phyloP scores from a whole-genome alignment of 108 stramenopile genomes.

The Pseudonitzschia multiseries region DNA sequence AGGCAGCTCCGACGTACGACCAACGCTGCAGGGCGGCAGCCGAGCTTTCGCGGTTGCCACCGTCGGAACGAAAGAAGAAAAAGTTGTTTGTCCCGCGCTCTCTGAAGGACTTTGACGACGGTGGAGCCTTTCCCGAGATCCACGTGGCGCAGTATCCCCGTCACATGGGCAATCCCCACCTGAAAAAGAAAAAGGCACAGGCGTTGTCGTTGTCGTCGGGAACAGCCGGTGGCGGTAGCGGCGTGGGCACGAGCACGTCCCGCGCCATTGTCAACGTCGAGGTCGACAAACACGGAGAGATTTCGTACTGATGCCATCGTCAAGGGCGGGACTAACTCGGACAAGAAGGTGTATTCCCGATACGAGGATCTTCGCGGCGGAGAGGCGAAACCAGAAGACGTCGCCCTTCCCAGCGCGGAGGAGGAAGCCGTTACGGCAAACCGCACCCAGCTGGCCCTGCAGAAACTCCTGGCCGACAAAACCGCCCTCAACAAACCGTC shows the following conservation, averaged over 20 bases:
- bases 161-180: slow-evolving; percentile 95
- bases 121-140: slow-evolving; percentile 98
- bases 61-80: slow-evolving; percentile 61
- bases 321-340: slow-evolving; percentile 89
- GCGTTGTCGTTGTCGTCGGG: slow-evolving; percentile 1
- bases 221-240: slow-evolving; percentile 3
- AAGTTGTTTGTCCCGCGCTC: slow-evolving; percentile 91
- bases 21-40: slow-evolving; percentile 73
- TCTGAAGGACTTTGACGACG: slow-evolving; percentile 93
- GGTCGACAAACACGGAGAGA: slow-evolving; percentile 85
- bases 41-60: slow-evolving; percentile 53
- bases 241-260: slow-evolving; percentile 23
- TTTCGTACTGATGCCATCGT: slow-evolving; percentile 96
- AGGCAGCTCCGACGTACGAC: slow-evolving; percentile 62
- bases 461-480: slow-evolving; percentile 71
- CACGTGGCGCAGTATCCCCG: slow-evolving; percentile 98
- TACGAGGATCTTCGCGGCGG: slow-evolving; percentile 82
- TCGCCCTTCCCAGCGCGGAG: slow-evolving; percentile 87
- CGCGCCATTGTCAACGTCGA: slow-evolving; percentile 87
- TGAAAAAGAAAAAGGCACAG: slow-evolving; percentile 29
- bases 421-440: slow-evolving; percentile 85
- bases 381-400: slow-evolving; percentile 64
- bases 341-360: slow-evolving; percentile 85
- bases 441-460: slow-evolving; percentile 88
- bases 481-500: slow-evolving; percentile 87